Evolutionary conservation across 805 yeast genomes (phyloP), one percentile per base, ranked within the genome.

Genomic region (Yarrowia yakushimensis): DNA sequence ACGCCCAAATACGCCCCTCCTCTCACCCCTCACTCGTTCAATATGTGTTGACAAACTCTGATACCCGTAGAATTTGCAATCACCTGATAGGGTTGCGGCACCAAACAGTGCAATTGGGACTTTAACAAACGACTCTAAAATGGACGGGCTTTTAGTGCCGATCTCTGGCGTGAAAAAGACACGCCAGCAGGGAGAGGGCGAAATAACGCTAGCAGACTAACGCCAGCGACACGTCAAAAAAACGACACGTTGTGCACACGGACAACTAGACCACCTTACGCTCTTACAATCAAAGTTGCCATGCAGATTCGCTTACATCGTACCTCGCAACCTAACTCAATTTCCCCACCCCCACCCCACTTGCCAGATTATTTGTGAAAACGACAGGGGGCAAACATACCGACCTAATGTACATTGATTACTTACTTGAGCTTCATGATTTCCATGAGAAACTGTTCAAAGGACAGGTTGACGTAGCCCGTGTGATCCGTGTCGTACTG

Each of bases 401-500:
- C 6, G 31, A 41, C 30, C 43, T 41, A 41, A 41, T 41, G 23
- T 41, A 41, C 45, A 41, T 41, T 41, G 13, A 23, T 41, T 41
- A 50, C 27, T 28, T 55, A 28, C 45, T 28, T 55, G 31, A 62
- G 42, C 22, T 42, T 34, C 59, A 75, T 67, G 4, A 72, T 70
- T 55, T 74, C 77, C 20, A 67, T 70, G 52, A 75, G 52, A 43
- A 74, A 74, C 62, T 76, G 75, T 66, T 75, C 78, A 60, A 75
- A 75, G 18, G 71, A 71, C 55, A 74, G 66, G 2, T 75, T 73
- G 31, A 74, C 69, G 61, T 65, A 69, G 36, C 96, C 96, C 54
- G 87, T 85, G 48, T 87, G 81, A 66, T 87, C 90, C 12, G 79
- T 75, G 71, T 90, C 96, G 71, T 81, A 88, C 70, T 85, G 85